Conservation (phyloP, 2,329 filamentous ascomycete species). For the Trichoderma sp. region DNA sequence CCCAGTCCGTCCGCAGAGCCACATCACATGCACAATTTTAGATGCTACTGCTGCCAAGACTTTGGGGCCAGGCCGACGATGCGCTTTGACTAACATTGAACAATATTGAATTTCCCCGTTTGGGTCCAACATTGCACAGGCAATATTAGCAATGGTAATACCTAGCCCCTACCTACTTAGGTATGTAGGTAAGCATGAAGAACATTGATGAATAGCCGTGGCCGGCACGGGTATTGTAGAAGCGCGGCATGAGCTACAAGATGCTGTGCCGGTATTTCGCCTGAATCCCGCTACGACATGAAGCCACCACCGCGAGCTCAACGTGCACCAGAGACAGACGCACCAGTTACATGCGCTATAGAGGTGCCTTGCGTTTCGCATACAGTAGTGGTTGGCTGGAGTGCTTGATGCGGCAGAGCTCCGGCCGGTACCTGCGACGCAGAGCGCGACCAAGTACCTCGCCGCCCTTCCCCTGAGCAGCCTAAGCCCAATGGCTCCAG, state of each 20-base stretch:
- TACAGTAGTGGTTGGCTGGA: neutral
- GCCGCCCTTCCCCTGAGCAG: neutral
- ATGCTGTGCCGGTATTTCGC: neutral
- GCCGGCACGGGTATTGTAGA: neutral
- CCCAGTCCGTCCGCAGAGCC: neutral
- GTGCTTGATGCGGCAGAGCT: neutral
- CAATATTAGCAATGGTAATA: neutral
- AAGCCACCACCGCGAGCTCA: neutral
- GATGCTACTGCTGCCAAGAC: constrained; percentile 3
- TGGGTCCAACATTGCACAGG: neutral
- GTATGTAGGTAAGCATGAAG: neutral
- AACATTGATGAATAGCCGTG: neutral
- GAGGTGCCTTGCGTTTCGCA: neutral
- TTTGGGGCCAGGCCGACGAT: neutral
- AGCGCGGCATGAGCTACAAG: neutral
- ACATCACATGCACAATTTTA: neutral
- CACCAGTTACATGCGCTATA: neutral
- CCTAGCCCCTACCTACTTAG: neutral
- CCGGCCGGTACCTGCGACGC: neutral
- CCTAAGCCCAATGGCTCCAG: neutral
- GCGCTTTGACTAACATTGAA: neutral
- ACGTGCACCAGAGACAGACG: neutral
- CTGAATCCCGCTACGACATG: neutral
- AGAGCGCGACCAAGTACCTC: neutral
- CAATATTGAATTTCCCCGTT: neutral